Percentiles rank a stretch among this genome's conserved stretches.
Conservation (phyloP, 78 protist species). For the Cyanophora paradoxa region DNA sequence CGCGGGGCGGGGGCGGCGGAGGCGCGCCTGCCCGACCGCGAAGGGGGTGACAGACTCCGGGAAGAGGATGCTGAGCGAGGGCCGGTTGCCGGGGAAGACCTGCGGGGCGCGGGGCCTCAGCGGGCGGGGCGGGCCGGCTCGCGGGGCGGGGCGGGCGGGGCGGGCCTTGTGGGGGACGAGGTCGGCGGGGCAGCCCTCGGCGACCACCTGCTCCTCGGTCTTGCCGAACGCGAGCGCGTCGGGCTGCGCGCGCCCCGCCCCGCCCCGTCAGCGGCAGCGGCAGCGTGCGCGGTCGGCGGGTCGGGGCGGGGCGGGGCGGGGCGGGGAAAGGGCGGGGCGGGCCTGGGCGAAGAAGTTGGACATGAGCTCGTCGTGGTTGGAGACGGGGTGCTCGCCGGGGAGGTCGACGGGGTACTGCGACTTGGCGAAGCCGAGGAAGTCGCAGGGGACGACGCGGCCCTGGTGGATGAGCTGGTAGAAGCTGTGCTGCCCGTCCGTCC, state of each 20-base stretch:
- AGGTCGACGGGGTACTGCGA: constrained; percentile 39
- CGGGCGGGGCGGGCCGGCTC: too few species aligned
- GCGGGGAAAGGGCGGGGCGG: neutral
- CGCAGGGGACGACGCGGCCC: constrained; percentile 86
- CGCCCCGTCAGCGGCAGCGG: too few species aligned
- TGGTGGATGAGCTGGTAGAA: constrained; percentile 84
- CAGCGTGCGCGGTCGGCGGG: neutral
- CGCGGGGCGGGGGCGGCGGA: too few species aligned
- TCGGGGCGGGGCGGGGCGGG: neutral
- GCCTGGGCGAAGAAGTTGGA: constrained; percentile 83
- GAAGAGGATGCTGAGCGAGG: constrained; percentile 72
- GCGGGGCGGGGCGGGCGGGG: too few species aligned
- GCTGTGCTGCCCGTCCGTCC: constrained; percentile 96
- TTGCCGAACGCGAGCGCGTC: constrained; percentile 90
- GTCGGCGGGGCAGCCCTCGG: constrained; percentile 51
- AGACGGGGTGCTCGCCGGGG: neutral
- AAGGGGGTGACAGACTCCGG: constrained; percentile 70
- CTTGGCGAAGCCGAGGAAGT: constrained; percentile 73
- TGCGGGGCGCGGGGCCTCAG: constrained; percentile 4
- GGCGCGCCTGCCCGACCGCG: too few species aligned
- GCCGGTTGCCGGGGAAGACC: constrained; percentile 87
- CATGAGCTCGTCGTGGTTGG: constrained; percentile 73
- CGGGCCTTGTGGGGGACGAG: too few species aligned
- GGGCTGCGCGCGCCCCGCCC: too few species aligned
- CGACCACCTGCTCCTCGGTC: constrained; percentile 47